These are phyloP conservation scores for Rhipidocladum racemiflorum DNA, from an alignment of 176 grass and related monocot species.

Conservation along the genomic window DNA sequence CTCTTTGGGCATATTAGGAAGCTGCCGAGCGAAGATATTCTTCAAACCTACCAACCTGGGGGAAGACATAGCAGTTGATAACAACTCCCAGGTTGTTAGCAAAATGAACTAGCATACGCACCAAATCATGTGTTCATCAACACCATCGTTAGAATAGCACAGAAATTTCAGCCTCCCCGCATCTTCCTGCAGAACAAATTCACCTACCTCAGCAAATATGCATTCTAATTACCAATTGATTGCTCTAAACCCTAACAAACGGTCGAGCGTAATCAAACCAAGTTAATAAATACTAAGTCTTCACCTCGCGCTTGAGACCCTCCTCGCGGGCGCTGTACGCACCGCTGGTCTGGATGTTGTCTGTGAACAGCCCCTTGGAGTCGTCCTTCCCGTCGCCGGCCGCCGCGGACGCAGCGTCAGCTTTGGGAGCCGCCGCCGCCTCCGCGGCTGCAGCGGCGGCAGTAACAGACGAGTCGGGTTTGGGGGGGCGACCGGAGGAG, in stretches of 20 bases:
- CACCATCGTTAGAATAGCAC: conserved; percentile 89
- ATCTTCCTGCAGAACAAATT: conserved; percentile 68
- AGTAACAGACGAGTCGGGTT: conserved; percentile 47
- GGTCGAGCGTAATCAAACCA: background rate
- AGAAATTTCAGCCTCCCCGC: conserved; percentile 76
- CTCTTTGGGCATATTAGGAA: conserved; percentile 99
- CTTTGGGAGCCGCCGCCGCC: conserved; percentile 32
- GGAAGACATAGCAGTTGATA: conserved; percentile 15
- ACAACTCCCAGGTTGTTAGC: background rate
- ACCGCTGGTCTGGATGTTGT: conserved; percentile 93
- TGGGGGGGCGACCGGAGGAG: conserved; percentile 44
- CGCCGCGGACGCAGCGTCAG: conserved; percentile 35
- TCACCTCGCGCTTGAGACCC: conserved; percentile 86
- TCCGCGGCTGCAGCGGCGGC: background rate
- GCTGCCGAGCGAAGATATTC: conserved; percentile 97
- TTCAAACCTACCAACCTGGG: conserved; percentile 94
- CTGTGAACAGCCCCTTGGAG: conserved; percentile 79
- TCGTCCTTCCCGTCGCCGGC: conserved; percentile 59
- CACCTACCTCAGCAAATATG: conserved; percentile 17
- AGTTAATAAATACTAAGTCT: background rate
- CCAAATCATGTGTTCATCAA: conserved; percentile 99
- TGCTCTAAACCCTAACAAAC: background rate
- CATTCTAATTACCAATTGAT: conserved; percentile 3
- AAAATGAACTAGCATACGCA: conserved; percentile 36
- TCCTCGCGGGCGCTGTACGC: conserved; percentile 93